Evolutionary conservation across 306 rosid genomes (phyloP).

Genomic region (Vicia faba): DNA sequence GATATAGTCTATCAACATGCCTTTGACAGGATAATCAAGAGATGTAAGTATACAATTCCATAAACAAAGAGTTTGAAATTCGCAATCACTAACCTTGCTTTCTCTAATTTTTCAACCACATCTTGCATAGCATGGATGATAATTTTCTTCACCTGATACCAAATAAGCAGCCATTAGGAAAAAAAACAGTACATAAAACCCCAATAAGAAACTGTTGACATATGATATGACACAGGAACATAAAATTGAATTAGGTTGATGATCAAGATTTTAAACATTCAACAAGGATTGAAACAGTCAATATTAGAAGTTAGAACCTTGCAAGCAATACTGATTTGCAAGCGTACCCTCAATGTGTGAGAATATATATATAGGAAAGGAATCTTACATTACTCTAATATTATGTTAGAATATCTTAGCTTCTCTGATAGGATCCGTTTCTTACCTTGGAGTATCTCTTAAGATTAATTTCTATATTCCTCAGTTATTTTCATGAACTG

Average conservation of each 20-base stretch:
- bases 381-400: neutral
- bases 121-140: conserved; percentile 48
- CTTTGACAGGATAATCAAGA: neutral
- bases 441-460: neutral
- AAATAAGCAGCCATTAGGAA: conserved; percentile 12
- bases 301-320: conserved; percentile 3
- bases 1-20: neutral
- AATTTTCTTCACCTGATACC: conserved; percentile 79
- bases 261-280: conserved; percentile 10
- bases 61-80: neutral
- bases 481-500: neutral
- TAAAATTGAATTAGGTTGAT: neutral
- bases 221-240: neutral
- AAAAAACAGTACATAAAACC: conserved; percentile 3
- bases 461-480: neutral
- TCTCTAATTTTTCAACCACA: conserved; percentile 39
- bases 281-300: neutral
- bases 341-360: neutral
- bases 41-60: conserved; percentile 5
- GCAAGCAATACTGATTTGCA: neutral
- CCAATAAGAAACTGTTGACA: neutral
- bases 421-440: neutral
- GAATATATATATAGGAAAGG: neutral
- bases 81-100: conserved; percentile 48
- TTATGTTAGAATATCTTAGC: neutral